Evolutionary conservation across 2,329 filamentous ascomycete genomes (phyloP).

Genomic region (Ophiostoma sp.): DNA sequence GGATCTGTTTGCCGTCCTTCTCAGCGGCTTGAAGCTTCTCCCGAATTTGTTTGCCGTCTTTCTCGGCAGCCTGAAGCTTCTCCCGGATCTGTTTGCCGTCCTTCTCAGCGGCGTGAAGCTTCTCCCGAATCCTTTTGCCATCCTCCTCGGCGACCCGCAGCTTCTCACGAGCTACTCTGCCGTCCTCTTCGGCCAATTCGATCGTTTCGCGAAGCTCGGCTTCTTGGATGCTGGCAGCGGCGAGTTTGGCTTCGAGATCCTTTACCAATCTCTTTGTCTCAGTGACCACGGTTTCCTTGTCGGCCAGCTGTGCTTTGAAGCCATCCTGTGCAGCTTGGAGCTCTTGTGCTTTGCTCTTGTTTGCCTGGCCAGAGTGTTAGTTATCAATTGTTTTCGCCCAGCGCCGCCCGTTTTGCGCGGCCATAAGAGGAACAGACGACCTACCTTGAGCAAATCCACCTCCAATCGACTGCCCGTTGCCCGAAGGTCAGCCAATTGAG

Average conservation of each 20-base stretch:
- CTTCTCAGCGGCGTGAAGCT: no score
- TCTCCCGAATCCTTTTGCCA: conserved; percentile 35
- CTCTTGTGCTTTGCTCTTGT: conserved; percentile 61
- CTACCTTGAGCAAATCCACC: conserved; percentile 61
- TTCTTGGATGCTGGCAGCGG: conserved; percentile 29
- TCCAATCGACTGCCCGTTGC: conserved; percentile 62
- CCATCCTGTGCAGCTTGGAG: conserved; percentile 57
- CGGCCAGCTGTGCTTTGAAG: conserved; percentile 45
- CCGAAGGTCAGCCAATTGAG: conserved; percentile 63
- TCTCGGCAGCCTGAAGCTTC: no score
- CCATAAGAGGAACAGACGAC: not conserved
- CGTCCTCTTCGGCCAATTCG: conserved; percentile 32
- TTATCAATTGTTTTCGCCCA: not conserved
- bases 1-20: conserved; percentile 34
- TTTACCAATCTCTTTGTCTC: conserved; percentile 31
- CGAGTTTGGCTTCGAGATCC: conserved; percentile 37
- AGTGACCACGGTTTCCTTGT: conserved; percentile 25
- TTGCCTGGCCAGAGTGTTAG: conserved; percentile 45
- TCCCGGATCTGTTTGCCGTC: no score
- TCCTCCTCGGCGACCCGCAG: conserved; percentile 32
- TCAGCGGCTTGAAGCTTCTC: conserved; percentile 34
- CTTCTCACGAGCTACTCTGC: conserved; percentile 37
- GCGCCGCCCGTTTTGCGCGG: not conserved
- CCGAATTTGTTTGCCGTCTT: conserved; percentile 35
- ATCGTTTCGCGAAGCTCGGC: conserved; percentile 35